phyloP scores from a whole-genome alignment of 768 basidiomycete genomes.

The Boletus tomentosulus region DNA sequence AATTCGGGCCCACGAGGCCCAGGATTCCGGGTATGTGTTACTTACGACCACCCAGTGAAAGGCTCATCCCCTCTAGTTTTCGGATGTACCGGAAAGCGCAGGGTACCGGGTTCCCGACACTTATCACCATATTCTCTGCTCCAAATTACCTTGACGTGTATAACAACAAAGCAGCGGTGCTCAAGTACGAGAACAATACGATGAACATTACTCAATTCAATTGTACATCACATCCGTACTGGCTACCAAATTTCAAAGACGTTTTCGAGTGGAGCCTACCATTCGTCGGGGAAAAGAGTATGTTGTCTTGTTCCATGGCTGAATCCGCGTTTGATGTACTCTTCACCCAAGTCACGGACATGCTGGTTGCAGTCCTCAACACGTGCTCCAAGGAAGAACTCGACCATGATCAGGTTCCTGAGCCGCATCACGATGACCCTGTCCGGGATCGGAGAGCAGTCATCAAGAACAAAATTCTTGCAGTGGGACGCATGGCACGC shows the following conservation, averaged over 20 bases:
- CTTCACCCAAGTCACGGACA: constrained; percentile 81
- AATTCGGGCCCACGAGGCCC: constrained; percentile 95
- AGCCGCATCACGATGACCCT: constrained; percentile 24
- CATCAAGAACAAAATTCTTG: constrained; percentile 73
- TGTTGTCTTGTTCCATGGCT: constrained; percentile 25
- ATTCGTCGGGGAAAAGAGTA: constrained; percentile 96
- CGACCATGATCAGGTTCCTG: constrained; percentile 54
- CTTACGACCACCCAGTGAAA: not conserved
- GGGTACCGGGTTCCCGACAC: constrained; percentile 89
- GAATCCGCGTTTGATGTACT: not conserved
- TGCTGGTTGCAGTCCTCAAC: constrained; percentile 94
- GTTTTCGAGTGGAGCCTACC: constrained; percentile 98
- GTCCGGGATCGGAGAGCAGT: constrained; percentile 43
- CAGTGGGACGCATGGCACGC: constrained; percentile 63
- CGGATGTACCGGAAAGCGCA: constrained; percentile 94
- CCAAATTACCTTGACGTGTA: constrained; percentile 97
- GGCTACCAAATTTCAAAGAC: constrained; percentile 97
- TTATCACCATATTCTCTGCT: constrained; percentile 97
- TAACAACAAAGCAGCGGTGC: constrained; percentile 93
- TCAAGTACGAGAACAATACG: constrained; percentile 95
- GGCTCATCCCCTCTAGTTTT: constrained; percentile 44
- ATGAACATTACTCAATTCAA: constrained; percentile 93
- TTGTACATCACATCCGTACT: constrained; percentile 80
- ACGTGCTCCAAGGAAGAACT: constrained; percentile 96
- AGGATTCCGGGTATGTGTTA: constrained; percentile 79